These are phyloP conservation scores for Trichophaea hybrida DNA, from an alignment of 2,329 filamentous ascomycete genomes.

Conservation along the genomic window DNA sequence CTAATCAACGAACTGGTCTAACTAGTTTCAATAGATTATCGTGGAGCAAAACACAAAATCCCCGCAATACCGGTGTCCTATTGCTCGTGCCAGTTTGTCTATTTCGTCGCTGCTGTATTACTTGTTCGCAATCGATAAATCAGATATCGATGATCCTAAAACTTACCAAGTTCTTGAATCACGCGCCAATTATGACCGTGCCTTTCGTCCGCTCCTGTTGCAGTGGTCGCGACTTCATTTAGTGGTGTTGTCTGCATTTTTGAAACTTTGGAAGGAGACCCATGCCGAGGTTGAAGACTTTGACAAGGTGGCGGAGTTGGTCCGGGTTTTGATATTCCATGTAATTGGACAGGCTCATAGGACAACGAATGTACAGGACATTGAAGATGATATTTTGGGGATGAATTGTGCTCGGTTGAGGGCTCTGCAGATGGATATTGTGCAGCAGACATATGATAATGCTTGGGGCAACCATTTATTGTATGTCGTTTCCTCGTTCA, in stretches of 20 bases:
- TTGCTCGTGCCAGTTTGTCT: constrained; percentile 72
- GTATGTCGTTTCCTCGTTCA: constrained; percentile 9
- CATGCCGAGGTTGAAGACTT: constrained; percentile 77
- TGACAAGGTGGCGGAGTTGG: constrained; percentile 79
- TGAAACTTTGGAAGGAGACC: constrained; percentile 83
- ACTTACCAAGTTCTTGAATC: constrained; percentile 61
- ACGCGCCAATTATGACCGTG: constrained; percentile 62
- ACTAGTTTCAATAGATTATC: constrained; percentile 32
- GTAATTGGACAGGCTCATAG: constrained; percentile 70
- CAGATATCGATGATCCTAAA: constrained; percentile 63
- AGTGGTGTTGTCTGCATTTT: constrained; percentile 70
- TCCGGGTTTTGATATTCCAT: constrained; percentile 79
- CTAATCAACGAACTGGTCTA: not conserved
- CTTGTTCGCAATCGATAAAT: constrained; percentile 84
- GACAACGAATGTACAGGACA: constrained; percentile 68
- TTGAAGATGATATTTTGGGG: constrained; percentile 77
- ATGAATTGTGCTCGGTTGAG: constrained; percentile 67
- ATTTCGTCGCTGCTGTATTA: constrained; percentile 83
- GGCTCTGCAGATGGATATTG: constrained; percentile 80
- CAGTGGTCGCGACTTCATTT: constrained; percentile 90
- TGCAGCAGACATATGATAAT: constrained; percentile 84
- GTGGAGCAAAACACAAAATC: constrained; percentile 72
- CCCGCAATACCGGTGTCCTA: constrained; percentile 60
- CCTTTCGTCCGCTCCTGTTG: constrained; percentile 74
- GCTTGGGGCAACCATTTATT: constrained; percentile 82